These are phyloP conservation scores for Apiospora saccharicola DNA, from an alignment of 2,329 filamentous ascomycete species.

Conservation along the genomic window DNA sequence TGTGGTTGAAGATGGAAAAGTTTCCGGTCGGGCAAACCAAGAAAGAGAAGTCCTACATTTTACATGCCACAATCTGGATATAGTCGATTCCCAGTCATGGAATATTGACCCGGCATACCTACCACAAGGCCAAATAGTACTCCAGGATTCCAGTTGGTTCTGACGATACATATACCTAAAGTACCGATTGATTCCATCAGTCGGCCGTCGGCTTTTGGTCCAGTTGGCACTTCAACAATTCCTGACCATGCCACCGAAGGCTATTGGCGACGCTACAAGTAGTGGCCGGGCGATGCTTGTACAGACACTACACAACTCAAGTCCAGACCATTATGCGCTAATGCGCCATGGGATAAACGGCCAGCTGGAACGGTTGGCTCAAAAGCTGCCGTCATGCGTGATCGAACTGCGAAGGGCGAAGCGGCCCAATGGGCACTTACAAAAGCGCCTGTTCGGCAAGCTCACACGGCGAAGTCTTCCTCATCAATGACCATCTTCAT, in stretches of 20 bases:
- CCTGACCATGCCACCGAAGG: not conserved
- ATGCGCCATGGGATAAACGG: constrained; percentile 16
- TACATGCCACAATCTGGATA: not conserved
- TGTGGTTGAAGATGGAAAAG: not conserved
- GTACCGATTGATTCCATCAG: no score
- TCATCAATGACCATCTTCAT: not conserved
- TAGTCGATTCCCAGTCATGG: not conserved
- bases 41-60: not conserved
- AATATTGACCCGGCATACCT: not conserved
- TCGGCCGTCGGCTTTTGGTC: no score
- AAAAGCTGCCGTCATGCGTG: not conserved
- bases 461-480: not conserved
- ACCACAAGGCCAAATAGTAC: not conserved
- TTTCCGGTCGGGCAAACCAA: not conserved
- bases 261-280: not conserved
- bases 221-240: no score
- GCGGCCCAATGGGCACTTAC: constrained; percentile 11
- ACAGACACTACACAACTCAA: constrained; percentile 1
- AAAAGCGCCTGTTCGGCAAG: not conserved
- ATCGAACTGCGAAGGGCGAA: not conserved
- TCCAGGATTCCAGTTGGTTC: no score
- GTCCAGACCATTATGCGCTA: constrained; percentile 10
- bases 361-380: constrained; percentile 16
- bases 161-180: no score
- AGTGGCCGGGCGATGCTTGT: not conserved